These are phyloP conservation scores for Groenewaldozyma auringiensis DNA, from an alignment of 1,139 yeast species.

Conservation along the genomic window DNA sequence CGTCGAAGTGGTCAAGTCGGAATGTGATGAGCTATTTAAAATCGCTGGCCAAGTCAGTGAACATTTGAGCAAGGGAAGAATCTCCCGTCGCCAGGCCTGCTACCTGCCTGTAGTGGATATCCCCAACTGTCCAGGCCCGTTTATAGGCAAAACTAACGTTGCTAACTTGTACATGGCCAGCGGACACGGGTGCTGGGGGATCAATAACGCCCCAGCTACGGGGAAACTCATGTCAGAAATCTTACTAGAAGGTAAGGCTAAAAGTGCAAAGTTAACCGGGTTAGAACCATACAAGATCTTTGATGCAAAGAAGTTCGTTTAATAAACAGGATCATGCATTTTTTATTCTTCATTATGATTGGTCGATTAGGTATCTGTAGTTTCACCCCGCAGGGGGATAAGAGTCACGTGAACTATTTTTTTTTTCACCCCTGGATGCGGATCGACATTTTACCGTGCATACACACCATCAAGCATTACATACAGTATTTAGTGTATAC, in stretches of 20 bases:
- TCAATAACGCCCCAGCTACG: constrained; percentile 94
- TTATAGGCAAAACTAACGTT: constrained; percentile 88
- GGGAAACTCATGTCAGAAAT: constrained; percentile 89
- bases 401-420: background rate
- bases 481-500: too few relatives aligned
- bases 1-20: constrained; percentile 77
- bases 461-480: too few relatives aligned
- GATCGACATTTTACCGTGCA: too few relatives aligned
- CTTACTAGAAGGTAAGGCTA: constrained; percentile 74
- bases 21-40: constrained; percentile 79
- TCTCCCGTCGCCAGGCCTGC: constrained; percentile 86
- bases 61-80: constrained; percentile 63
- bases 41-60: constrained; percentile 76
- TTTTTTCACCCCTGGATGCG: too few relatives aligned
- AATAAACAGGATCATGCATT: constrained; percentile 9
- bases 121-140: constrained; percentile 86
- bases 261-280: constrained; percentile 69
- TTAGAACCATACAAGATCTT: constrained; percentile 81
- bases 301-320: constrained; percentile 31
- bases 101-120: constrained; percentile 90
- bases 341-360: background rate
- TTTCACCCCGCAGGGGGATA: background rate
- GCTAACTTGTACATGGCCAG: constrained; percentile 71
- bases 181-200: constrained; percentile 99
- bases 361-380: background rate